Percentiles rank a stretch among this genome's conserved stretches.
phyloP scores from a whole-genome alignment of 2,329 filamentous ascomycete genomes.

The Paraphoma chrysanthemicola region DNA sequence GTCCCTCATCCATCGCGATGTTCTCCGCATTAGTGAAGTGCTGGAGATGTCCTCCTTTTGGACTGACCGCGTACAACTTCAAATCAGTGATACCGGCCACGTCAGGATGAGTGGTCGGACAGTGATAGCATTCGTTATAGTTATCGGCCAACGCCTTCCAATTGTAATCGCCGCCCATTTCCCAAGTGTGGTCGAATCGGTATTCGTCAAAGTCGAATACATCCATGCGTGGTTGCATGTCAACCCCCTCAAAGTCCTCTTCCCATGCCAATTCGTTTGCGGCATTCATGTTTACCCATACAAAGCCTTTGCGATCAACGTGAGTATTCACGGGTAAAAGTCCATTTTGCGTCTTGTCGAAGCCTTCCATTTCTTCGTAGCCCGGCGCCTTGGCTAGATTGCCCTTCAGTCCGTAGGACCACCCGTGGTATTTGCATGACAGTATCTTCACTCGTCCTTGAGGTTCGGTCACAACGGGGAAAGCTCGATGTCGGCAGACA shows the following conservation, averaged over 20 bases:
- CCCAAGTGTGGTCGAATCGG: conserved; percentile 19
- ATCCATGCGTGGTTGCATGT: conserved; percentile 12
- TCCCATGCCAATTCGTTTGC: conserved; percentile 13
- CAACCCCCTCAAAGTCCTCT: conserved; percentile 12
- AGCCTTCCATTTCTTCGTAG: background rate
- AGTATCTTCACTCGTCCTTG: background rate
- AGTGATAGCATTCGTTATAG: conserved; percentile 70
- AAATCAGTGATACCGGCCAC: conserved; percentile 62
- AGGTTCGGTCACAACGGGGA: conserved; percentile 12
- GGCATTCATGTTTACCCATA: conserved; percentile 19
- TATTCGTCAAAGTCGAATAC: conserved; percentile 14
- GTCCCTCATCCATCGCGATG: conserved; percentile 8
- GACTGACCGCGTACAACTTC: conserved; percentile 52
- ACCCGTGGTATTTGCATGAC: background rate
- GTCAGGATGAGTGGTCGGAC: conserved; percentile 61
- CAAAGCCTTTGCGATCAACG: background rate
- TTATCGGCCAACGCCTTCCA: conserved; percentile 45
- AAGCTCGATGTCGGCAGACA: conserved; percentile 51
- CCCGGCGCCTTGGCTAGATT: background rate
- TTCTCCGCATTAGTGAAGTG: background rate
- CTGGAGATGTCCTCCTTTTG: background rate
- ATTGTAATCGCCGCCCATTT: conserved; percentile 19
- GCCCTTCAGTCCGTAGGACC: background rate
- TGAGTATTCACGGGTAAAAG: background rate
- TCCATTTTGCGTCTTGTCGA: background rate